Conservation (phyloP, 2,329 filamentous ascomycete genomes). For the Bipolaris sorokiniana region DNA sequence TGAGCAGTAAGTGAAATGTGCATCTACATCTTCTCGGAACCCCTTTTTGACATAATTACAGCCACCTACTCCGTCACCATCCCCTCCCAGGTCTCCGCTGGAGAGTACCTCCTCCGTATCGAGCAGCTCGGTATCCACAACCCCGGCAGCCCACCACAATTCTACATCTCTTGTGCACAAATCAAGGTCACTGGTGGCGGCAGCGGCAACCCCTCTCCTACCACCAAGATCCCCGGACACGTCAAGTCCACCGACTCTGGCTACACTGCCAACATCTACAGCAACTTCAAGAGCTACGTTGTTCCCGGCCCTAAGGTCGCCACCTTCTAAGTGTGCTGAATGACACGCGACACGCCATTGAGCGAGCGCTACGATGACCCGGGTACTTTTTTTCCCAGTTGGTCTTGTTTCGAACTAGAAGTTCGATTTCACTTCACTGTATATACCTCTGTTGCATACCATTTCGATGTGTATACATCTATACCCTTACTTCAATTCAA, state of each 20-base stretch:
- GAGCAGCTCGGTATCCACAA: slow-evolving; percentile 59
- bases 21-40: background rate
- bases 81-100: slow-evolving; percentile 51
- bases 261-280: slow-evolving; percentile 50
- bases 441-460: slow-evolving; percentile 12
- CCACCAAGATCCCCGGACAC: slow-evolving; percentile 42
- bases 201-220: slow-evolving; percentile 29
- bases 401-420: background rate
- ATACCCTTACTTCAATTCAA: background rate
- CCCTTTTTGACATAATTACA: slow-evolving; percentile 21
- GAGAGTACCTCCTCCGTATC: slow-evolving; percentile 57
- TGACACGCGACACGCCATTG: background rate
- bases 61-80: slow-evolving; percentile 48
- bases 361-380: background rate
- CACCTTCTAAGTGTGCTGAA: slow-evolving; percentile 36
- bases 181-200: slow-evolving; percentile 54
- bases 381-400: background rate
- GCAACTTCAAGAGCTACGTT: slow-evolving; percentile 45
- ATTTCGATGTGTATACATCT: background rate
- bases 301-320: slow-evolving; percentile 48
- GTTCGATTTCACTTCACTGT: slow-evolving; percentile 14
- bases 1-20: slow-evolving; percentile 32
- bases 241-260: slow-evolving; percentile 44
- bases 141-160: slow-evolving; percentile 36
- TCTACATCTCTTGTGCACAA: slow-evolving; percentile 54